These are phyloP conservation scores for Scenedesmus sp. DNA, from an alignment of 163 green algal genomes.

Conservation along the genomic window DNA sequence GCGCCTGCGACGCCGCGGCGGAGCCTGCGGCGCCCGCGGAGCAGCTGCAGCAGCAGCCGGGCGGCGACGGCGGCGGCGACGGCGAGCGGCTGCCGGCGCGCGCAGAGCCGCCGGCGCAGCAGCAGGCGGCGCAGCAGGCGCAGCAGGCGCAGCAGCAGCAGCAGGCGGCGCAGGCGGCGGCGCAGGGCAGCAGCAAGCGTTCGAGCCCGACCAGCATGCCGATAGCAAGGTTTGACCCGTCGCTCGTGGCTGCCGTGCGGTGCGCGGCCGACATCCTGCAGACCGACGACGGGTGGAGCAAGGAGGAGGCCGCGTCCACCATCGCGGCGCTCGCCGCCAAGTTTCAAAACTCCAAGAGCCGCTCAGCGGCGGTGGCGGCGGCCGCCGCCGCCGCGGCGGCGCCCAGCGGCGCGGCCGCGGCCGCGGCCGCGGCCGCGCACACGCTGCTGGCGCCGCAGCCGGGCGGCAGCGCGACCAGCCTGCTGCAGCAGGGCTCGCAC, in stretches of 20 bases:
- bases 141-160: not conserved
- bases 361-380: constrained; percentile 24
- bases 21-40: too few relatives aligned
- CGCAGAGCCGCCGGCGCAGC: constrained; percentile 2
- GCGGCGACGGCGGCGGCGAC: too few relatives aligned
- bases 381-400: constrained; percentile 8
- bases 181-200: not conserved
- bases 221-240: constrained; percentile 30
- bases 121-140: constrained; percentile 4
- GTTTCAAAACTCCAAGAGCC: constrained; percentile 20
- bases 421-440: not conserved
- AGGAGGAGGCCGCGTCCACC: constrained; percentile 36
- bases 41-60: constrained; percentile 9
- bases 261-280: constrained; percentile 39
- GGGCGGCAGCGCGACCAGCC: not conserved
- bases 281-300: constrained; percentile 41
- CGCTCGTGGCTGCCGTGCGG: constrained; percentile 29
- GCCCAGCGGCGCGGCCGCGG: not conserved
- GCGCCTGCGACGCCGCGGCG: too few relatives aligned
- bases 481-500: constrained; percentile 1
- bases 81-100: too few relatives aligned
- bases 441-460: not conserved
- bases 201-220: constrained; percentile 12
- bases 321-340: constrained; percentile 24
- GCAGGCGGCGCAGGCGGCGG: constrained; percentile 1